These are phyloP conservation scores for Tuber magnatum DNA, from an alignment of 495 filamentous ascomycete genomes.

Conservation along the genomic window DNA sequence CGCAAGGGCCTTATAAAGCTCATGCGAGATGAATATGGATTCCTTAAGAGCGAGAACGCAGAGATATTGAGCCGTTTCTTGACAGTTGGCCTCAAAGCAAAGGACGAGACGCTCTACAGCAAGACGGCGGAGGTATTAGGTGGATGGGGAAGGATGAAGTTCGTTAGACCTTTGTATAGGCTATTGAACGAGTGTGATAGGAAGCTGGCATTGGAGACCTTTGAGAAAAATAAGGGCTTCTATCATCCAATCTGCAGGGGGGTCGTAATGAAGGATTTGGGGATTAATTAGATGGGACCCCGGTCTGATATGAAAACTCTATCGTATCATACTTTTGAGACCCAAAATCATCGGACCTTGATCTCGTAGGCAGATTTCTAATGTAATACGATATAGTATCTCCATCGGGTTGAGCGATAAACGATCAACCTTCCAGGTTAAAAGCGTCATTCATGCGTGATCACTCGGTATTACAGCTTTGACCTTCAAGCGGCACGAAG, in stretches of 20 bases:
- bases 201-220: conserved; percentile 68
- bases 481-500: too few species aligned
- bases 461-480: too few species aligned
- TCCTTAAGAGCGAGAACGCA: conserved; percentile 64
- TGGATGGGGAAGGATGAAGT: conserved; percentile 90
- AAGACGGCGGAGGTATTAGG: conserved; percentile 68
- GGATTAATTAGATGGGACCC: not conserved
- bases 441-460: too few species aligned
- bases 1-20: conserved; percentile 54
- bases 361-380: not conserved
- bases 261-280: conserved; percentile 75
- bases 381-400: not conserved
- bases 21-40: conserved; percentile 66
- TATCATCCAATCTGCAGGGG: conserved; percentile 87
- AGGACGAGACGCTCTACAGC: conserved; percentile 57
- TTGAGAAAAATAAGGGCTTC: conserved; percentile 77
- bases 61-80: conserved; percentile 76
- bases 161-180: conserved; percentile 75
- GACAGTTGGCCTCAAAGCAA: conserved; percentile 66
- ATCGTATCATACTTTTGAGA: not conserved
- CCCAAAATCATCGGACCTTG: not conserved
- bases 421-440: too few species aligned
- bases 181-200: conserved; percentile 64
- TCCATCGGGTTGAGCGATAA: not conserved
- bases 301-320: not conserved